Conservation (phyloP, 2,329 filamentous ascomycete species). For the Celoporthe dispersa region DNA sequence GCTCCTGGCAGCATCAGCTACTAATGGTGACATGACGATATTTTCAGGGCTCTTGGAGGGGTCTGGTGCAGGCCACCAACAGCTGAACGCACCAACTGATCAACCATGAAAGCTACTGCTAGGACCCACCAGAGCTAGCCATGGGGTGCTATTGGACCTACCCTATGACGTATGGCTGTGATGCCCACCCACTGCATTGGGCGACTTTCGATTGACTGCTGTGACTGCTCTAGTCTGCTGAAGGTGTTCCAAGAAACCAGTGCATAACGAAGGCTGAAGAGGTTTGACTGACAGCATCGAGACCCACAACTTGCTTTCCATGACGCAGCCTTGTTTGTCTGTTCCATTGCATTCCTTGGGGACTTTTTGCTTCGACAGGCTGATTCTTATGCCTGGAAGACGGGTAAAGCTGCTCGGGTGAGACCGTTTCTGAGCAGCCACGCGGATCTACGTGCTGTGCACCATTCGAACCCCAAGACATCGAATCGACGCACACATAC, state of each 20-base stretch:
- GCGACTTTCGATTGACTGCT: neutral
- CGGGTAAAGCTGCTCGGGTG: neutral
- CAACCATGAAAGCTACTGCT: neutral
- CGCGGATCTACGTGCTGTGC: neutral
- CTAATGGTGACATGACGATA: neutral
- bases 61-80: neutral
- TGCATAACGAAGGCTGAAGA: neutral
- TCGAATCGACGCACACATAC: neutral
- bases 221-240: neutral
- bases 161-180: conserved; percentile 12
- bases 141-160: too few relatives aligned
- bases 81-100: neutral
- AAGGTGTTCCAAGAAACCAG: conserved; percentile 3
- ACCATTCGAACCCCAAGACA: neutral
- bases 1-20: too few relatives aligned
- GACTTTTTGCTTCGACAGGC: neutral
- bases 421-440: neutral
- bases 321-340: neutral
- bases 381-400: neutral
- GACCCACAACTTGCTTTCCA: neutral
- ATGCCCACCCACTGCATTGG: conserved; percentile 4
- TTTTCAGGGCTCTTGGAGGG: neutral
- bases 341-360: neutral
- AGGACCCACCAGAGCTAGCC: conserved; percentile 7
- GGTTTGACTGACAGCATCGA: neutral